These are phyloP conservation scores for Blastobotrys aristatus DNA, from an alignment of 1,139 yeast species.

Conservation along the genomic window DNA sequence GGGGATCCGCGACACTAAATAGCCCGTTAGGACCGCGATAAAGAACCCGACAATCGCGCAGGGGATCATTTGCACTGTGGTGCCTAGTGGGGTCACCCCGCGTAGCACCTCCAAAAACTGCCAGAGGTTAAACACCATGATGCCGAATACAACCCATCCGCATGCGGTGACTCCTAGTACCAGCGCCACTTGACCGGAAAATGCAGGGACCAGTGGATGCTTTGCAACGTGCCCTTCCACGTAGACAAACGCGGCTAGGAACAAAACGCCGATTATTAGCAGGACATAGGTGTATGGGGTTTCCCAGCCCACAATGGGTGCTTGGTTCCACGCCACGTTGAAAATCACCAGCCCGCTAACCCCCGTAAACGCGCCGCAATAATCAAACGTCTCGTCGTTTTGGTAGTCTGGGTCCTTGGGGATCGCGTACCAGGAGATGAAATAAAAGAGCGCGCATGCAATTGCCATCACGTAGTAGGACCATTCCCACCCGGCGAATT, in stretches of 20 bases:
- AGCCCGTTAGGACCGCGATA: conserved; percentile 45
- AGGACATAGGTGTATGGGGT: conserved; percentile 46
- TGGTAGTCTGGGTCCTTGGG: conserved; percentile 33
- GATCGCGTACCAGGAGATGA: conserved; percentile 38
- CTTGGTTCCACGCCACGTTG: conserved; percentile 58
- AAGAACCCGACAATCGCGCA: conserved; percentile 40
- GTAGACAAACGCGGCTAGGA: conserved; percentile 37
- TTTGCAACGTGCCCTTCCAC: conserved; percentile 37
- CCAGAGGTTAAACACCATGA: conserved; percentile 48
- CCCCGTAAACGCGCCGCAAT: conserved; percentile 44
- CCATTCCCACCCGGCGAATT: conserved; percentile 54
- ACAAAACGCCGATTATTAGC: conserved; percentile 44
- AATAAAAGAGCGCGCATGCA: conserved; percentile 31
- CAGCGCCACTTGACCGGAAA: conserved; percentile 42
- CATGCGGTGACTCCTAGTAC: conserved; percentile 48
- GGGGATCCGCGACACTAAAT: conserved; percentile 38
- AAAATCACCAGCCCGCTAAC: conserved; percentile 47
- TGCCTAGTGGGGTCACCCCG: conserved; percentile 34
- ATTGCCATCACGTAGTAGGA: conserved; percentile 46
- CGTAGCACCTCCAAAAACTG: conserved; percentile 39
- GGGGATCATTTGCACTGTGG: conserved; percentile 42
- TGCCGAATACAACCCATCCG: conserved; percentile 60
- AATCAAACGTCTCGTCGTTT: conserved; percentile 38
- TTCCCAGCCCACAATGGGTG: conserved; percentile 56
- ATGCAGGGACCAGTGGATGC: conserved; percentile 47